Conservation (phyloP, 106 monocot species). For the Acorus calamus region DNA sequence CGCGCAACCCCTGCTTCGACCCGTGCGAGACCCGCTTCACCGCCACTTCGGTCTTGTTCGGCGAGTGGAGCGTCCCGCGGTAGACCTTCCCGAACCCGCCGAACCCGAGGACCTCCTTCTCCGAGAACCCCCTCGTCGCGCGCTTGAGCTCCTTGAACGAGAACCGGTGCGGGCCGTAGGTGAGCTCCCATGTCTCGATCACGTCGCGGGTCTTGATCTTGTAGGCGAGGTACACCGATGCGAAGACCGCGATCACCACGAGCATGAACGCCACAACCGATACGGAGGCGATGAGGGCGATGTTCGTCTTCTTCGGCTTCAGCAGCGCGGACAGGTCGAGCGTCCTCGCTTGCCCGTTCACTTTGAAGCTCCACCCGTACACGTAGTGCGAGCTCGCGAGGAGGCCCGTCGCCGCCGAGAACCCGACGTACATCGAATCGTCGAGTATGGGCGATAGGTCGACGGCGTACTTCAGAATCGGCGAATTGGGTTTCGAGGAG, state of each 20-base stretch:
- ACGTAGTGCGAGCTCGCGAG: neutral
- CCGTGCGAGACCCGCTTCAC: constrained; percentile 12
- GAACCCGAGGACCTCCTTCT: constrained; percentile 4
- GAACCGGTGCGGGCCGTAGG: constrained; percentile 14
- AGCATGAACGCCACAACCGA: neutral
- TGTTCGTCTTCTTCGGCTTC: neutral
- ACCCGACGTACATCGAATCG: constrained; percentile 13
- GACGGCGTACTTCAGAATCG: constrained; percentile 4
- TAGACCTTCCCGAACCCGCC: constrained; percentile 7
- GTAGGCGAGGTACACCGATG: neutral
- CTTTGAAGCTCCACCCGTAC: constrained; percentile 17
- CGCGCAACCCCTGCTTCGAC: constrained; percentile 10
- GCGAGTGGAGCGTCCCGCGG: neutral
- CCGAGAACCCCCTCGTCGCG: constrained; percentile 15
- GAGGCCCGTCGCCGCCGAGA: constrained; percentile 10
- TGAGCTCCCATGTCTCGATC: constrained; percentile 19
- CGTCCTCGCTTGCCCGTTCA: constrained; percentile 11
- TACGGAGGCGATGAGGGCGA: constrained; percentile 2
- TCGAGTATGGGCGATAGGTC: constrained; percentile 3
- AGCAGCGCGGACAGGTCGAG: constrained; percentile 15
- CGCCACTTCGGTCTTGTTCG: neutral
- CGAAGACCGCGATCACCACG: neutral
- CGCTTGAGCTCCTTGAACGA: constrained; percentile 5
- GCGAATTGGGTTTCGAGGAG: constrained; percentile 9
- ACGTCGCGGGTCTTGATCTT: constrained; percentile 9